Percentiles rank a stretch among this genome's conserved stretches.
These are phyloP conservation scores for Smittium mucronatum DNA, from an alignment of 371 early-diverging fungal genomes.

Conservation along the genomic window DNA sequence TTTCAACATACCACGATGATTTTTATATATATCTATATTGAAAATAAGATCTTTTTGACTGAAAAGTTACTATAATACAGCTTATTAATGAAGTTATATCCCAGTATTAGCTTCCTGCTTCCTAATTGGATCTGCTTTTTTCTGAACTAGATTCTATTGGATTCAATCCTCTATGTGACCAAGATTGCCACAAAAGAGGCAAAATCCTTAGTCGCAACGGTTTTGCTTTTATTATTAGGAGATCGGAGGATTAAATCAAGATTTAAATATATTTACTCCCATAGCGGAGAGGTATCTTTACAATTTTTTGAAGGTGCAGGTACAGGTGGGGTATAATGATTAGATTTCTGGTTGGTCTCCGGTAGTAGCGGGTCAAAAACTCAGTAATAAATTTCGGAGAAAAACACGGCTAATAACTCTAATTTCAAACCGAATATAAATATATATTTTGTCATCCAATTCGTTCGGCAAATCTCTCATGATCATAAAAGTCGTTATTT, in stretches of 20 bases:
- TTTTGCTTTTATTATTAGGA: neutral
- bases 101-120: constrained; percentile 2
- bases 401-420: too few species aligned
- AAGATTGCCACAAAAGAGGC: neutral
- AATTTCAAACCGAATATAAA: neutral
- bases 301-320: too few species aligned
- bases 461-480: neutral
- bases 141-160: neutral
- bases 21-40: neutral
- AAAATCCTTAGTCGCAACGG: neutral
- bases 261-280: neutral
- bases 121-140: neutral
- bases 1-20: neutral
- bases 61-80: neutral
- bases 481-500: neutral
- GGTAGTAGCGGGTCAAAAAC: neutral
- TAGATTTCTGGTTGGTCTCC: neutral
- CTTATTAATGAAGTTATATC: neutral
- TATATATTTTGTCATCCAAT: neutral
- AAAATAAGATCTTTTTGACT: neutral
- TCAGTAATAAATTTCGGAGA: too few species aligned
- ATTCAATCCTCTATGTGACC: neutral
- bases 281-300: too few species aligned
- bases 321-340: neutral
- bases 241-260: neutral